These are phyloP conservation scores for Calonectria hongkongensis DNA, from an alignment of 2,329 filamentous ascomycete species.

Conservation along the genomic window DNA sequence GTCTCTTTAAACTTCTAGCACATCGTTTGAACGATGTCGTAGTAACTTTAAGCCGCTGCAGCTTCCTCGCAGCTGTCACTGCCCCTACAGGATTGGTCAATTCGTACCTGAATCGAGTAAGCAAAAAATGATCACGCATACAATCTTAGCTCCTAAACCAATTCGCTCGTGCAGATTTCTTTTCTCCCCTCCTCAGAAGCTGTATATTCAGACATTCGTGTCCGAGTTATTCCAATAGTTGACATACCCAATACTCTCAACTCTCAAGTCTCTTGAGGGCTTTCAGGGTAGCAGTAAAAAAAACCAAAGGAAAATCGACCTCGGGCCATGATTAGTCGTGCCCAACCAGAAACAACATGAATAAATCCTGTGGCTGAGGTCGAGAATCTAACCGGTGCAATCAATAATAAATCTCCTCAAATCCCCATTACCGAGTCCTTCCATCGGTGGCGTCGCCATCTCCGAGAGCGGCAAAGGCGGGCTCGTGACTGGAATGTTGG, in stretches of 20 bases:
- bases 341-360: too few species aligned
- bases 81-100: not conserved
- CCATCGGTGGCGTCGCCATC: not conserved
- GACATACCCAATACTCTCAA: too few species aligned
- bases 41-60: conserved; percentile 1
- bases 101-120: not conserved
- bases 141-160: too few species aligned
- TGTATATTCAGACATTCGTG: too few species aligned
- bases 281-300: too few species aligned
- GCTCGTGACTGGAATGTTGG: conserved; percentile 9
- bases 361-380: not conserved
- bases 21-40: conserved; percentile 8
- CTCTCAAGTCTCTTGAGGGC: too few species aligned
- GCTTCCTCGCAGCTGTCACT: not conserved
- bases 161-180: too few species aligned
- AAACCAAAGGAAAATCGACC: too few species aligned
- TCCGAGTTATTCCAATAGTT: too few species aligned
- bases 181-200: too few species aligned
- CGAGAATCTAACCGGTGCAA: not conserved
- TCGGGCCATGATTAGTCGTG: too few species aligned
- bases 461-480: not conserved
- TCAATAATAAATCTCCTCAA: not conserved
- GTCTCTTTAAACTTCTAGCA: not conserved
- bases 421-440: not conserved
- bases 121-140: too few species aligned